Percentiles rank a stretch among this genome's conserved stretches.
Conservation (phyloP, 106 monocot species). For the Agapanthus africanus region DNA sequence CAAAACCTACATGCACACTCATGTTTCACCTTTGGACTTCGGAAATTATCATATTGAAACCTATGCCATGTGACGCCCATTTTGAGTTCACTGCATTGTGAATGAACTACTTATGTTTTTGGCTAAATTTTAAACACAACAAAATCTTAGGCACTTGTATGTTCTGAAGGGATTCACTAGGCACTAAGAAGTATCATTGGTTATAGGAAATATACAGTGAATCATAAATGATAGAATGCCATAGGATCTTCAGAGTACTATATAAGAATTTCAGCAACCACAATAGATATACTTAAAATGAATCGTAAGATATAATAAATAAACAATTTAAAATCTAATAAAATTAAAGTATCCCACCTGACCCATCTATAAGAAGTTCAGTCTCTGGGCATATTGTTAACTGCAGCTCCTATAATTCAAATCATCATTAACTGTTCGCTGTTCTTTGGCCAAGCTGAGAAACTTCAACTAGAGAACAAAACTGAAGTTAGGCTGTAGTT, state of each 20-base stretch:
- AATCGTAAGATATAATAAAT: not conserved
- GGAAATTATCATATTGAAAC: too few species aligned
- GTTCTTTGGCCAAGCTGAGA: not conserved
- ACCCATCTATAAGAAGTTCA: not conserved
- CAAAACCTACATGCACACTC: too few species aligned
- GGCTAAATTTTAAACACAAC: too few species aligned
- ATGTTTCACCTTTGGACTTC: too few species aligned
- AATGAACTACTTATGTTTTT: too few species aligned
- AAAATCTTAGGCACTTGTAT: too few species aligned
- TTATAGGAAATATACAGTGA: too few species aligned
- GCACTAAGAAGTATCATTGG: too few species aligned
- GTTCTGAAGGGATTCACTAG: too few species aligned
- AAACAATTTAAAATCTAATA: not conserved
- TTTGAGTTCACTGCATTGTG: too few species aligned
- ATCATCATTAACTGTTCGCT: not conserved
- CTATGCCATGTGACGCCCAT: too few species aligned
- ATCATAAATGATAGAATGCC: too few species aligned
- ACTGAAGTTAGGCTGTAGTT: not conserved
- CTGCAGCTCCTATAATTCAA: constrained; percentile 1
- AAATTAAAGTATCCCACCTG: not conserved
- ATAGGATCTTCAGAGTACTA: not conserved
- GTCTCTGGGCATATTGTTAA: not conserved
- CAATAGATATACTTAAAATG: not conserved
- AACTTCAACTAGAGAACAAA: not conserved
- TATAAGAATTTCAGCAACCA: not conserved